phyloP scores from a whole-genome alignment of 768 basidiomycete species.

The Naganishia randhawae region DNA sequence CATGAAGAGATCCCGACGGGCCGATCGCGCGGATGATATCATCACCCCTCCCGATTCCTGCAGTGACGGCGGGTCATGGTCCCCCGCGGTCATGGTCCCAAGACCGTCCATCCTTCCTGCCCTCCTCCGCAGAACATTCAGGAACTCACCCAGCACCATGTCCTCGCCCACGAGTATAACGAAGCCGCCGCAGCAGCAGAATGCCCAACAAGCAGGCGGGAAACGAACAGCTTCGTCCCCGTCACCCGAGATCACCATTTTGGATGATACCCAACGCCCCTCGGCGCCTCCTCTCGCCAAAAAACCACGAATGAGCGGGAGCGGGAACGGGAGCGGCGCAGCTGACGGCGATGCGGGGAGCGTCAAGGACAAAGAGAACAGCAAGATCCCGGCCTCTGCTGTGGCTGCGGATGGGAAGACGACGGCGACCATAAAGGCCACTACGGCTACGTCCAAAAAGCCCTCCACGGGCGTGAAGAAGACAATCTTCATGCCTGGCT shows the following conservation, averaged over 20 bases:
- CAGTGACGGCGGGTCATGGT: too few species aligned
- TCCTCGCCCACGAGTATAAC: background rate
- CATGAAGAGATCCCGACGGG: background rate
- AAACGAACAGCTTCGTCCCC: background rate
- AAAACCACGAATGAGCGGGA: background rate
- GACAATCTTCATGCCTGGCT: conserved; percentile 26
- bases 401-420: too few species aligned
- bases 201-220: too few species aligned
- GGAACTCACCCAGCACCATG: background rate
- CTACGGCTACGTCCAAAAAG: background rate
- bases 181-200: background rate
- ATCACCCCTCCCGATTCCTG: background rate
- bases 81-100: too few species aligned
- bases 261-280: background rate
- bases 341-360: too few species aligned
- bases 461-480: conserved; percentile 3
- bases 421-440: too few species aligned
- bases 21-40: conserved; percentile 23
- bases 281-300: background rate
- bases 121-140: too few species aligned
- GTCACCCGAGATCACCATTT: background rate
- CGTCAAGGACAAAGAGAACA: too few species aligned
- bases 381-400: too few species aligned
- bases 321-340: too few species aligned
- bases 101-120: too few species aligned